These are phyloP conservation scores for Trichoderma virens DNA, from an alignment of 495 filamentous ascomycete species.

Conservation along the genomic window DNA sequence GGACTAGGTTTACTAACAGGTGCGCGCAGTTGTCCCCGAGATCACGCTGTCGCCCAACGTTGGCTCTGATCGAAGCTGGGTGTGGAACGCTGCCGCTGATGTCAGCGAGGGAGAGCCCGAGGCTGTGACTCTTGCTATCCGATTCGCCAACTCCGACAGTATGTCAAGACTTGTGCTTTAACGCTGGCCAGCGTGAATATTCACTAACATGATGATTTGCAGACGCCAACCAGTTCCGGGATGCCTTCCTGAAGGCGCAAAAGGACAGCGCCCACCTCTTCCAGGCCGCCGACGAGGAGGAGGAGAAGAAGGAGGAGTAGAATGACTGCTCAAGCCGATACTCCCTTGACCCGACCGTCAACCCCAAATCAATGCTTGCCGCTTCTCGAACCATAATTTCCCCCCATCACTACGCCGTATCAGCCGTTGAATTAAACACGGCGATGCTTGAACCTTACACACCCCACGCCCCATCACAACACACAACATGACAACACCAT, in stretches of 20 bases:
- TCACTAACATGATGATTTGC: slow-evolving; percentile 18
- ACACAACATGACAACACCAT: neutral
- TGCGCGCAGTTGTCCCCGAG: slow-evolving; percentile 77
- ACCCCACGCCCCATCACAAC: neutral
- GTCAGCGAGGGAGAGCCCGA: slow-evolving; percentile 97
- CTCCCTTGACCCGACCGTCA: neutral
- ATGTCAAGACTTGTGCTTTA: slow-evolving; percentile 32
- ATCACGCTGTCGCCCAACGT: slow-evolving; percentile 99
- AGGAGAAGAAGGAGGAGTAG: slow-evolving; percentile 18
- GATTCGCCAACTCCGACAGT: slow-evolving; percentile 98
- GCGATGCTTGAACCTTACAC: neutral
- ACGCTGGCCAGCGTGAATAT: neutral
- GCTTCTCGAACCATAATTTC: slow-evolving; percentile 7
- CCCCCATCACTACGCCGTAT: neutral
- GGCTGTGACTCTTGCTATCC: slow-evolving; percentile 90
- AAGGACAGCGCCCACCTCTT: slow-evolving; percentile 91
- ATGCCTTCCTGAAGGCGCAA: slow-evolving; percentile 95
- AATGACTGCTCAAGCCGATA: slow-evolving; percentile 10
- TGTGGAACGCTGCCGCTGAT: slow-evolving; percentile 97
- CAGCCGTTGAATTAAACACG: neutral
- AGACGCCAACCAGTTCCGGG: slow-evolving; percentile 98
- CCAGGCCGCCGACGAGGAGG: slow-evolving; percentile 30
- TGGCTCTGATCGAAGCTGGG: slow-evolving; percentile 96
- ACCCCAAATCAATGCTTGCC: slow-evolving; percentile 14
- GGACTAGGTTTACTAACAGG: neutral